phyloP scores from a whole-genome alignment of 2,329 filamentous ascomycete genomes.

The Sporothrix schenckii region DNA sequence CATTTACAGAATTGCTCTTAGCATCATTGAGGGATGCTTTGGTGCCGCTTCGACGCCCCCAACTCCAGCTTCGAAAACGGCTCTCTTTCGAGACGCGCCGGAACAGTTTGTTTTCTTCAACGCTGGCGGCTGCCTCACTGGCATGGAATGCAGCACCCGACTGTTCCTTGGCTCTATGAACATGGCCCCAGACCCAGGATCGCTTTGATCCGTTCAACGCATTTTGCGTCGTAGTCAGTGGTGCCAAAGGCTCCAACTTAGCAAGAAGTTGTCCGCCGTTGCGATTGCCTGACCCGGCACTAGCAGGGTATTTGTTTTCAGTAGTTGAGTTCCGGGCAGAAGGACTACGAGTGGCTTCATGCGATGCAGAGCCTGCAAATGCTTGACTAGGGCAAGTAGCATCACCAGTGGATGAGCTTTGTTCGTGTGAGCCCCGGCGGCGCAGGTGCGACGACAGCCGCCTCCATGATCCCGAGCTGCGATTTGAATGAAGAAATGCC shows the following conservation, averaged over 20 bases:
- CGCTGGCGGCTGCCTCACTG: neutral
- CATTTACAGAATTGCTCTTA: conserved; percentile 4
- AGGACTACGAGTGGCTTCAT: neutral
- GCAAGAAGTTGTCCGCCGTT: neutral
- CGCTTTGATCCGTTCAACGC: too few relatives aligned
- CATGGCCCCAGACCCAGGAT: conserved; percentile 18
- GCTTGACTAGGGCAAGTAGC: too few relatives aligned
- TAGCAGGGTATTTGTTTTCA: neutral
- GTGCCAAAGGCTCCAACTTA: neutral
- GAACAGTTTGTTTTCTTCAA: neutral
- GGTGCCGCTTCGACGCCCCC: conserved; percentile 27
- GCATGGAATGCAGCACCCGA: neutral
- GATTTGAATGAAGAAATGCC: neutral
- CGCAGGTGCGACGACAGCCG: conserved; percentile 7
- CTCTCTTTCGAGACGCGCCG: neutral
- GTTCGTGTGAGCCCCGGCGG: neutral
- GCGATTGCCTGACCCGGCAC: neutral
- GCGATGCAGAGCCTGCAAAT: neutral
- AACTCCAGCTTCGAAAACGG: conserved; percentile 33
- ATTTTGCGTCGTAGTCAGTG: too few relatives aligned
- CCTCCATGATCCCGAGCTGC: conserved; percentile 12
- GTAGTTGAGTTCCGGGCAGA: neutral
- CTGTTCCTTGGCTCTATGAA: neutral
- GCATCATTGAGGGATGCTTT: neutral
- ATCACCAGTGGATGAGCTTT: neutral